Percentiles rank a stretch among this genome's conserved stretches.
Evolutionary conservation across 1,284 basidiomycete species (phyloP).

Genomic region (Stygiomarasmius scandens): DNA sequence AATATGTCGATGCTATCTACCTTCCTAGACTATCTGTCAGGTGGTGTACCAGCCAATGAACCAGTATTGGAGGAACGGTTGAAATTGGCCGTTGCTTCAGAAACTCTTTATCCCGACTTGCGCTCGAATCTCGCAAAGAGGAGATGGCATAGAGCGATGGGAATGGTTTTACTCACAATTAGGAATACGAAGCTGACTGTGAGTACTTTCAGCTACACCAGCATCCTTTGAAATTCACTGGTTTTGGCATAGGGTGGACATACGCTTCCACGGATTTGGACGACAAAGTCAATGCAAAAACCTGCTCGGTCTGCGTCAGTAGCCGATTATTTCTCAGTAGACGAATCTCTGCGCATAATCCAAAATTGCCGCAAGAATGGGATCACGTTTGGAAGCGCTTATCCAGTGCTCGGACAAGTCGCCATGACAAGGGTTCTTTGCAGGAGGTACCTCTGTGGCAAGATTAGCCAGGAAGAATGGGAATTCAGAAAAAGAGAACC

Average conservation of each 20-base stretch:
- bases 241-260: conserved; percentile 53
- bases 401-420: conserved; percentile 54
- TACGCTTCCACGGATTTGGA: conserved; percentile 48
- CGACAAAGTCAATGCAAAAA: conserved; percentile 34
- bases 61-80: conserved; percentile 42
- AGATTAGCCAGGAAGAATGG: conserved; percentile 57
- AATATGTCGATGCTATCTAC: conserved; percentile 43
- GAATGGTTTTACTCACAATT: conserved; percentile 37
- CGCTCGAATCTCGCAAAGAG: conserved; percentile 36
- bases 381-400: conserved; percentile 55
- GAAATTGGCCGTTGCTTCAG: conserved; percentile 39
- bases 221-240: conserved; percentile 5
- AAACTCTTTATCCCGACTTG: conserved; percentile 36
- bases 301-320: conserved; percentile 37
- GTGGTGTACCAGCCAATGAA: conserved; percentile 17
- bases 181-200: conserved; percentile 39
- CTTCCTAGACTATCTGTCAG: conserved; percentile 48
- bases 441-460: conserved; percentile 46
- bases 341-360: conserved; percentile 32
- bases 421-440: conserved; percentile 55
- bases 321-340: conserved; percentile 27
- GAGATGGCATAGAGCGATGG: conserved; percentile 54
- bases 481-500: conserved; percentile 51
- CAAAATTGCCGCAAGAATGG: conserved; percentile 41
- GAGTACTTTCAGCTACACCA: conserved; percentile 14